Percentiles rank a stretch among this genome's conserved stretches.
phyloP scores from a whole-genome alignment of 129 eudicot genomes.

The Pulicaria dysenterica region DNA sequence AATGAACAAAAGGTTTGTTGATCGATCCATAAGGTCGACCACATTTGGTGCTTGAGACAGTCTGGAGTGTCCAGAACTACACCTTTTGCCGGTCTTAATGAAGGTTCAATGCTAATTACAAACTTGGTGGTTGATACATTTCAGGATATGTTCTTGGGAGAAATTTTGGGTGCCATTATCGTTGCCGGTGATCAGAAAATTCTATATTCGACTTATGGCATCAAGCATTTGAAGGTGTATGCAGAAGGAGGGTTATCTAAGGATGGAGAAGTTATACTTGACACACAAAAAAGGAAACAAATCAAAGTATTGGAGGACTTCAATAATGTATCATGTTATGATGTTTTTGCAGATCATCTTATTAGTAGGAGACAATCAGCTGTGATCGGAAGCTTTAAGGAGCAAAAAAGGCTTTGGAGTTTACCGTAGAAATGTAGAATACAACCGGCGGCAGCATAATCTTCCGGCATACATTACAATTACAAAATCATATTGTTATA shows the following conservation, averaged over 20 bases:
- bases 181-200: constrained; percentile 38
- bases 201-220: constrained; percentile 36
- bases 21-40: no score
- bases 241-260: constrained; percentile 52
- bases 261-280: constrained; percentile 63
- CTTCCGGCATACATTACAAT: background rate
- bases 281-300: constrained; percentile 37
- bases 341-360: constrained; percentile 47
- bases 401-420: constrained; percentile 67
- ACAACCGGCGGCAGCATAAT: background rate
- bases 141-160: constrained; percentile 79
- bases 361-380: constrained; percentile 62
- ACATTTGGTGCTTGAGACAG: no score
- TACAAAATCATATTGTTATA: background rate
- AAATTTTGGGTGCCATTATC: constrained; percentile 72
- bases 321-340: constrained; percentile 46
- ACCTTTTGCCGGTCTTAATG: no score
- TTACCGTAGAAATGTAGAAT: background rate
- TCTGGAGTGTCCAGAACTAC: no score
- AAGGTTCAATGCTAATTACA: no score
- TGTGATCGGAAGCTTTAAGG: constrained; percentile 65
- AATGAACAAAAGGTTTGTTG: no score
- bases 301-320: constrained; percentile 55
- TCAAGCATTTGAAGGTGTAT: constrained; percentile 42
- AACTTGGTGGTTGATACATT: background rate